Base-by-base conservation (phyloP, 768 basidiomycete genomes). In the Saitozyma podzolica region DNA sequence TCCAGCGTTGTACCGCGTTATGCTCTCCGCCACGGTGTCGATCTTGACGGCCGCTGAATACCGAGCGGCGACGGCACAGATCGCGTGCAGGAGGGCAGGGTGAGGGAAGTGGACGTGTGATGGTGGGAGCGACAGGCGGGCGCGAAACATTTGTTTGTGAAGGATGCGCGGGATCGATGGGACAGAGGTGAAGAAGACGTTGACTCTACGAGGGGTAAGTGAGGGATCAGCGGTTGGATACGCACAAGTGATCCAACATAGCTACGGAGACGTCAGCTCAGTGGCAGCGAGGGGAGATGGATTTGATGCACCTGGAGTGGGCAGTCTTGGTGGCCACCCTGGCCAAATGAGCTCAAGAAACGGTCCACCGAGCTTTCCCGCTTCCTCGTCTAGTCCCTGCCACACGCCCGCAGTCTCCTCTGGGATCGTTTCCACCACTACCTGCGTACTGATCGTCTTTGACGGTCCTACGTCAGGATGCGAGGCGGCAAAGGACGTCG, bases 141-240 rank as follows among this genome's bases (percentile, higher is more conserved):
- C 81, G 76, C 89, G 82, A 73, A 93, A 92, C 20, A 83, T 85
- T 0, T 86, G 77, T 7, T 79, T 81, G 78, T 91, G 88, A 64
- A 94, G 83, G n/a, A 92, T 77, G 40, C 88, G 85, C 58, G 83
- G 82, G 5, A 90, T 86, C 69, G 89, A 87, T 11, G 89, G 89
- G 56, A 91, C 88, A 68, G 86, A 88, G 8, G 84, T 82, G 76
- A 94, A 92, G 80, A 92, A 94, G 1, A 85, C 85, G 42, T 91
- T 88, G 59, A 90, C 85, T n/a, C n/a, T n/a, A n/a, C n/a, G n/a
- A n/a, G n/a, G n/a, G n/a, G n/a, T n/a, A n/a, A n/a, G n/a, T n/a
- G n/a, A n/a, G n/a, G n/a, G n/a, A n/a, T n/a, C n/a, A n/a, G n/a
- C n/a, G n/a, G n/a, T n/a, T n/a, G n/a, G n/a, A n/a, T n/a, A n/a